Conservation (phyloP, 2,329 filamentous ascomycete genomes). For the Colletotrichum neosansevieriae region DNA sequence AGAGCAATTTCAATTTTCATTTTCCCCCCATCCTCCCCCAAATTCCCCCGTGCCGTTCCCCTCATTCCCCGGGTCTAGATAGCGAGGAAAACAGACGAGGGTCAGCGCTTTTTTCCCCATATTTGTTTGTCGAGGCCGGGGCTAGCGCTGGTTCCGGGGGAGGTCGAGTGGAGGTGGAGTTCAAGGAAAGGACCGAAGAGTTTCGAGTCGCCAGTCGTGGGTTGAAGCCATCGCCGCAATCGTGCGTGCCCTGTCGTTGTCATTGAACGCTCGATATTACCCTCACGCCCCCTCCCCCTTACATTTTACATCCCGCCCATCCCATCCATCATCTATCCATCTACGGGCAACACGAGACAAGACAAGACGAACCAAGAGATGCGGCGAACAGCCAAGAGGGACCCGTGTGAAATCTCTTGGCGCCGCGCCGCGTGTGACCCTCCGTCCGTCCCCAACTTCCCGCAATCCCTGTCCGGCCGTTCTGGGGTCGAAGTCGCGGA, state of each 20-base stretch:
- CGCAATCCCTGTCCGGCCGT: conserved; percentile 13
- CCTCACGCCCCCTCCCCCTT: neutral
- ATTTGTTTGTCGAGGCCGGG: conserved; percentile 8
- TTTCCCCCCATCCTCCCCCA: conserved; percentile 3
- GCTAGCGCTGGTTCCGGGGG: conserved; percentile 31
- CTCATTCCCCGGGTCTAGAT: conserved; percentile 33
- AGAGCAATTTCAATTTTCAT: conserved; percentile 8
- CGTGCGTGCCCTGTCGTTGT: neutral
- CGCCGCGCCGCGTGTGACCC: conserved; percentile 26
- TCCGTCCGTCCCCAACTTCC: conserved; percentile 6
- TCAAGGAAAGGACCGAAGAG: conserved; percentile 11
- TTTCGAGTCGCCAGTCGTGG: neutral
- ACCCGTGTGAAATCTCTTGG: conserved; percentile 18
- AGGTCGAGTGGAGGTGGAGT: conserved; percentile 23
- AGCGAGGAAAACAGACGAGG: conserved; percentile 5
- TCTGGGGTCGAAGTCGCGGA: conserved; percentile 31
- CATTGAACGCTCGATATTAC: neutral
- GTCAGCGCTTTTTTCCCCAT: conserved; percentile 24
- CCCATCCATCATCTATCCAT: neutral
- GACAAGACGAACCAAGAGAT: conserved; percentile 37
- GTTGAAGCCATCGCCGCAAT: conserved; percentile 19
- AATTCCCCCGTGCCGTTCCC: conserved; percentile 14
- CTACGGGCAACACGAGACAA: conserved; percentile 2
- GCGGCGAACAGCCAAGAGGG: conserved; percentile 19
- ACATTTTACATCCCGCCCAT: no score